phyloP scores from a whole-genome alignment of 2,329 filamentous ascomycete species.

The Colletotrichum karsti region DNA sequence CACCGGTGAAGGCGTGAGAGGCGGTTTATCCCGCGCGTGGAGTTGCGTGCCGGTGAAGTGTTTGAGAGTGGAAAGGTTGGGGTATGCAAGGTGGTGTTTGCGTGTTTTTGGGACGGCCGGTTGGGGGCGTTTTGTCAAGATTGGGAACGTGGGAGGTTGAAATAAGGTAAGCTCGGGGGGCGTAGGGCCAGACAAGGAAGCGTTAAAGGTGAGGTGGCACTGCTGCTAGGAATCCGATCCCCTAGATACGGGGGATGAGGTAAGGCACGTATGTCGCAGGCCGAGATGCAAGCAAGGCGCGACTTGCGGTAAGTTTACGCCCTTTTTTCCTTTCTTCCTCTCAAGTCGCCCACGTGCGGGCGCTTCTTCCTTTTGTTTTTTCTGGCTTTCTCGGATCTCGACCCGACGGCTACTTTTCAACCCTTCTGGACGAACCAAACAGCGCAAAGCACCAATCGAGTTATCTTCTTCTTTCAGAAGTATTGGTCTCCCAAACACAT shows the following conservation, averaged over 20 bases:
- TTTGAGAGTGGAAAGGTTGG: slow-evolving; percentile 13
- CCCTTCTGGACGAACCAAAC: not conserved
- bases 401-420: slow-evolving; percentile 11
- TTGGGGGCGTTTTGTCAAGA: slow-evolving; percentile 8
- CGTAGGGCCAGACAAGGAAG: slow-evolving; percentile 17
- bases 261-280: slow-evolving; percentile 22
- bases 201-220: slow-evolving; percentile 27
- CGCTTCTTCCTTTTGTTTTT: not conserved
- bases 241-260: slow-evolving; percentile 29
- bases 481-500: not conserved
- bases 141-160: slow-evolving; percentile 28
- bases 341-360: slow-evolving; percentile 3
- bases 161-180: slow-evolving; percentile 29
- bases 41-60: slow-evolving; percentile 1
- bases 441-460: not conserved
- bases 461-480: not conserved
- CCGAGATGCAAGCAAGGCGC: slow-evolving; percentile 20
- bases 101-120: slow-evolving; percentile 10
- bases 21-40: not conserved
- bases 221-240: slow-evolving; percentile 28
- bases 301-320: slow-evolving; percentile 14
- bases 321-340: slow-evolving; percentile 1
- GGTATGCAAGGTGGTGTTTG: not conserved
- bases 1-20: not conserved
- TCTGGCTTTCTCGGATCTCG: not conserved